Evolutionary conservation across 345 rosid genomes (phyloP), one percentile per base, ranked within the genome.

Genomic region (Pseudoturritis turrita): DNA sequence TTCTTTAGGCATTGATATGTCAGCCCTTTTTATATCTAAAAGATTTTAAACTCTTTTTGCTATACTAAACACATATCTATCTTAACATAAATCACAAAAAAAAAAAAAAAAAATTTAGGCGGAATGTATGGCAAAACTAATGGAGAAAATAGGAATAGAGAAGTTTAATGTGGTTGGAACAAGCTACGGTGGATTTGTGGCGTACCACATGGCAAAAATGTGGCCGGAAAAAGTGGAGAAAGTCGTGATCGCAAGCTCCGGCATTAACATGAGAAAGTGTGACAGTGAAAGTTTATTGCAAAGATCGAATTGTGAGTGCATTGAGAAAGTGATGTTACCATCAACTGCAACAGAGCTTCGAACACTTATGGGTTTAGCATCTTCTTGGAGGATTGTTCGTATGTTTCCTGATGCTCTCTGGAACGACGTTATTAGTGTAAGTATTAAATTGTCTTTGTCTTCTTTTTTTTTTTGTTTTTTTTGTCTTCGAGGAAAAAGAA

Each of bases 131-230:
- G 88, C 33, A 36, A 89, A 84, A 60, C 68, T 90, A 67, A 77
- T 89, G 13, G 88, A 85, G 46, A 83, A 67, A 43, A 19, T 85
- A 17, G 83, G 80, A 9, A 79, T 87, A 40, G 61, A 71, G 44
- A 84, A 76, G 78, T 94, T 73, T 28, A 71, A 77, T 21, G 78
- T 94, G 1, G 66, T 81, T 65, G 97, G 98, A 17, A 94, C 97
- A 7, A 94, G 98, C 78, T 93, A 93, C 36, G 98, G 98, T 0
- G 98, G 98, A 33, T 83, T 94, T 39, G 96, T 94, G 40, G 88
- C 96, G n/a, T 89, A 88, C 78, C 84, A 85, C 18, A 25, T 89
- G 86, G 98, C 95, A 12, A 86, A 51, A 72, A 66, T 83, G 92
- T 74, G 72, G 81, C 92, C 96, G 12, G 84, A 84, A 39, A 89